Base-by-base conservation (phyloP, 2,329 filamentous ascomycete species). In the Bipolaris sorokiniana region DNA sequence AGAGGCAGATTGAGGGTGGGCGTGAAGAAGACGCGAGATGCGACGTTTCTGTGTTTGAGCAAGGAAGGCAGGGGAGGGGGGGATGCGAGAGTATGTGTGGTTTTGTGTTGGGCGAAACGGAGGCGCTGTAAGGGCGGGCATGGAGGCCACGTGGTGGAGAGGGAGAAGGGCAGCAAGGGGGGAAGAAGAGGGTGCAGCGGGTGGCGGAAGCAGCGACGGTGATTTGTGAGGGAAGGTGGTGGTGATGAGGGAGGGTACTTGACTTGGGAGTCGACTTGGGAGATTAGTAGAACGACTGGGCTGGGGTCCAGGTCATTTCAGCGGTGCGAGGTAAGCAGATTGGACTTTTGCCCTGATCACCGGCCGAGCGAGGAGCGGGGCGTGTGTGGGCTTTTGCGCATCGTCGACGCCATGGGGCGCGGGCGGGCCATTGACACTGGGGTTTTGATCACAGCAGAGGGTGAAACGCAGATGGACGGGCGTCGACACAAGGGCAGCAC, bases 281-380 rank as follows among this genome's bases (percentile, higher is more conserved):
- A 38, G 16, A 28, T 28, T 28, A 37, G 15, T 37, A 3, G n/a
- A 16, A 5, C 34, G 34, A 37, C 15, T 41, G 10, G 38, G 11
- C 38, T 23, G 38, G 38, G 38, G 10, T 15, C 36, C 33, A 20
- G 51, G 51, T 47, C 23, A n/a, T 23, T 31, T 18, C 26, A 45
- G 44, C 34, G 22, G 16, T 40, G 47, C 45, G 45, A 20, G 18
- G 38, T 6, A 16, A 38, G 38, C 38, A 41, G 38, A 41, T 41
- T 41, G 38, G 38, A 22, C 38, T 16, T 45, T 45, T 31, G 42
- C 42, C 53, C 53, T 55, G 53, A 51, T 48, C 44, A 48, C 42
- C 51, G 44, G 18, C 44, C 26, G 42, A 26, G 23, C 23, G 48
- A 28, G 26, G 26, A 28, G 26, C 26, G 53, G 48, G 41, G 23